Base-by-base conservation (phyloP, 257 asterid species). In the Petunia axillaris region DNA sequence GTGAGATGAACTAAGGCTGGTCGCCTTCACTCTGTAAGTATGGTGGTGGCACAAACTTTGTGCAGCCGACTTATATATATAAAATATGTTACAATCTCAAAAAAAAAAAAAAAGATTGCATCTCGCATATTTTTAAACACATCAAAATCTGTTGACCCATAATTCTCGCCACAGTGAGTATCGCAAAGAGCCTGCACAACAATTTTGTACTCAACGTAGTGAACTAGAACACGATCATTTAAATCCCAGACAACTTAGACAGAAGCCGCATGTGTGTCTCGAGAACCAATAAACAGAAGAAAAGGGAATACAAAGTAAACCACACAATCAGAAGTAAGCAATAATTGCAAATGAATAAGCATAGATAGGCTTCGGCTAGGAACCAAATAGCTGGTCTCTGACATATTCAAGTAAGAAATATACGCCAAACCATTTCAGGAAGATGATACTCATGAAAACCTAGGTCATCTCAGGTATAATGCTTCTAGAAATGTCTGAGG, bases 71-170 rank as follows among this genome's bases (percentile, higher is more conserved):
- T 25, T 25, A 25, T 25, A 25, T 25, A 25, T 25, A 25, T 25
- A 25, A 25, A 25, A 25, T 25, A 25, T 25, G 25, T 25, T 25
- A 25, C 25, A 25, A 25, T 25, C 25, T 25, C 25, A 25, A 25
- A 25, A 25, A 25, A 25, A 25, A 25, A 25, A 25, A 25, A 25
- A 25, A 25, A 25, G 0, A 25, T 25, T 25, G 25, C 91, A 52
- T 88, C 91, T 83, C 97, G 91, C 83, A 91, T 95, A 83, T 89
- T 95, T 88, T 92, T 97, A 62, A 95, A 97, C 75, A 85, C 91
- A 60, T 87, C 94, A 74, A 91, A 88, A 84, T 93, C 97, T 63
- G 97, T 93, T 71, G 99, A 87, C 84, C 98, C 99, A 58, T 86
- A 92, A 75, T 88, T 88, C 81, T 93, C 97, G 74, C 98, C 98